These are phyloP conservation scores for Neopestalotiopsis clavispora DNA, from an alignment of 2,329 filamentous ascomycete genomes.

Conservation along the genomic window DNA sequence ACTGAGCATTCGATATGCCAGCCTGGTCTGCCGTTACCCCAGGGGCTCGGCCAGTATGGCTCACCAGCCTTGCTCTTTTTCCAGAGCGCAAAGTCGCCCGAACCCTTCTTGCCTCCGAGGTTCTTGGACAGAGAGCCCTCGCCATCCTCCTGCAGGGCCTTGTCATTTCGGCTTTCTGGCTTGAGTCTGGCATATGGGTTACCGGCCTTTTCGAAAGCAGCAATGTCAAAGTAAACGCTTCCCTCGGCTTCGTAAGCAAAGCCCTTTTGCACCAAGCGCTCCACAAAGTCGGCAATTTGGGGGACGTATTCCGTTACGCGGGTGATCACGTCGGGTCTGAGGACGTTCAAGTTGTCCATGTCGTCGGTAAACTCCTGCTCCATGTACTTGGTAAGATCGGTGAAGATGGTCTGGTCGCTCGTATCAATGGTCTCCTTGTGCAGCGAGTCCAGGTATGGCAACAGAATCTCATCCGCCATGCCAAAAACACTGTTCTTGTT, in stretches of 20 bases:
- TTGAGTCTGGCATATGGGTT: slow-evolving; percentile 86
- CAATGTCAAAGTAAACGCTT: slow-evolving; percentile 93
- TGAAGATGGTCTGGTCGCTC: slow-evolving; percentile 76
- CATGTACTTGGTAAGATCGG: slow-evolving; percentile 82
- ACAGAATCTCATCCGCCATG: slow-evolving; percentile 68
- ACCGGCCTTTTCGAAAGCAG: slow-evolving; percentile 80
- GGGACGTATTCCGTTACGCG: slow-evolving; percentile 92
- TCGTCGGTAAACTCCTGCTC: slow-evolving; percentile 89
- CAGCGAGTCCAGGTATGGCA: slow-evolving; percentile 80
- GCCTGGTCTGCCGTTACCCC: slow-evolving; percentile 86
- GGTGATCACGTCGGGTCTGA: slow-evolving; percentile 80
- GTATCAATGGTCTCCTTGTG: slow-evolving; percentile 68
- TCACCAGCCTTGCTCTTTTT: slow-evolving; percentile 92
- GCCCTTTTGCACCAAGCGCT: slow-evolving; percentile 81
- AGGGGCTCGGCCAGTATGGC: slow-evolving; percentile 86
- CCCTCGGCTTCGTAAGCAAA: slow-evolving; percentile 85
- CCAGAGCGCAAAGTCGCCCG: slow-evolving; percentile 91
- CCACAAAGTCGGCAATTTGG: slow-evolving; percentile 84
- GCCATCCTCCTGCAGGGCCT: slow-evolving; percentile 83
- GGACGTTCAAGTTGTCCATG: slow-evolving; percentile 84
- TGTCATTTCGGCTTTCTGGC: slow-evolving; percentile 84
- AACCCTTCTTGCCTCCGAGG: slow-evolving; percentile 70
- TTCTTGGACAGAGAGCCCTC: slow-evolving; percentile 79
- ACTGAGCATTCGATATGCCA: slow-evolving; percentile 98
- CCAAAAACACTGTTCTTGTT: slow-evolving; percentile 55